These are phyloP conservation scores for Lotus japonicus DNA, from an alignment of 306 rosid species.

Conservation along the genomic window DNA sequence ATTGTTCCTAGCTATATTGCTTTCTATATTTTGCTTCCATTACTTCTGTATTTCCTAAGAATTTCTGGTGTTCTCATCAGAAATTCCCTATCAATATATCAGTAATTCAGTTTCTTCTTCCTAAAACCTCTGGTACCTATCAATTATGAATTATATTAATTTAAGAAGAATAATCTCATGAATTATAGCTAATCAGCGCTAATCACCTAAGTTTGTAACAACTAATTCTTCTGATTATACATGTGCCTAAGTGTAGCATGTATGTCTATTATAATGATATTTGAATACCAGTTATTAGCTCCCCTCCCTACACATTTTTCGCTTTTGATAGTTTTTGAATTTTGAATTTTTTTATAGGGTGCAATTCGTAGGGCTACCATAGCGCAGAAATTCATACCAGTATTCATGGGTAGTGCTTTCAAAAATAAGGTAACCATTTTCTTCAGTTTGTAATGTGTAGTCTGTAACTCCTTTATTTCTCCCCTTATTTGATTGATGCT, in stretches of 20 bases:
- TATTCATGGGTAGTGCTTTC: slow-evolving; percentile 98
- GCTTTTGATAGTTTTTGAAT: neutral
- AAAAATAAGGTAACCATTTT: slow-evolving; percentile 74
- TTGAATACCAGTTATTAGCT: no score
- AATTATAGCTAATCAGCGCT: neutral
- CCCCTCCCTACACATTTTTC: neutral
- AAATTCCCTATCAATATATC: no score
- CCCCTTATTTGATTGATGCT: neutral
- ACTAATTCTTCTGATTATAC: neutral
- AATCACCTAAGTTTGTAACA: neutral
- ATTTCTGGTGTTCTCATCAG: no score
- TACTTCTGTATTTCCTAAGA: no score
- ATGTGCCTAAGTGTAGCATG: neutral
- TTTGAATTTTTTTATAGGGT: slow-evolving; percentile 40
- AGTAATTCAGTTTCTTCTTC: no score
- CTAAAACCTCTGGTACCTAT: no score
- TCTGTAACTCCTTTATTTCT: neutral
- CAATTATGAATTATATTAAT: neutral
- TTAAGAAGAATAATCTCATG: neutral
- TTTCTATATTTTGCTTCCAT: no score
- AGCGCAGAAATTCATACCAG: slow-evolving; percentile 79
- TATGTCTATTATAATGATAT: no score
- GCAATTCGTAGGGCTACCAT: slow-evolving; percentile 91
- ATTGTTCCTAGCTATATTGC: no score
- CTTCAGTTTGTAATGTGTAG: neutral